These are phyloP conservation scores for Solanum pinnatisectum DNA, from an alignment of 257 asterid species.

Conservation along the genomic window DNA sequence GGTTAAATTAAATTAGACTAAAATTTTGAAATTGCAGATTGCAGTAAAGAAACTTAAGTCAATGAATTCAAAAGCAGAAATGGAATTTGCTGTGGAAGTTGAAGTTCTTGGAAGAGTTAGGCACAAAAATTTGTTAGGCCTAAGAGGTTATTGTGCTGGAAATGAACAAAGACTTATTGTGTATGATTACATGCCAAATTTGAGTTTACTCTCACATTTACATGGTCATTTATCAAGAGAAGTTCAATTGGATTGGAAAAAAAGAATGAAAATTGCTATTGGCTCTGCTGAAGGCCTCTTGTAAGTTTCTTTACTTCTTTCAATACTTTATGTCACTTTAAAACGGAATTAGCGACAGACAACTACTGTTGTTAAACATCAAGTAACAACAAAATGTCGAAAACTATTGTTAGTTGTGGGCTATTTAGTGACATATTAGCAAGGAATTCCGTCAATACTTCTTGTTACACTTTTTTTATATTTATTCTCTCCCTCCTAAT, in stretches of 20 bases:
- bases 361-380: background rate
- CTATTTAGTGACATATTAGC: background rate
- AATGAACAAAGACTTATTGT: conserved; percentile 69
- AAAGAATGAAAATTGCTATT: conserved; percentile 52
- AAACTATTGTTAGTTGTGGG: too few relatives aligned
- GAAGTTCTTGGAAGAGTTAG: conserved; percentile 82
- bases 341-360: background rate
- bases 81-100: conserved; percentile 86
- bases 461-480: background rate
- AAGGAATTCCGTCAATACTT: background rate
- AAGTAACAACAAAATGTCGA: background rate
- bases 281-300: conserved; percentile 71
- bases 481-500: background rate
- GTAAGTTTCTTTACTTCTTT: conserved; percentile 26
- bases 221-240: conserved; percentile 67
- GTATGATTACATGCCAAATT: conserved; percentile 85
- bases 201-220: conserved; percentile 68
- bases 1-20: background rate
- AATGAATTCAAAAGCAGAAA: conserved; percentile 77
- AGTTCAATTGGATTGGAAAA: conserved; percentile 63
- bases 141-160: conserved; percentile 72
- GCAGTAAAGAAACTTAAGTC: conserved; percentile 83
- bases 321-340: background rate
- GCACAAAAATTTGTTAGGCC: conserved; percentile 71
- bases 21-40: conserved; percentile 23